Conservation (phyloP, 192 early-diverging fungal species). For the Dissophora globulifera region DNA sequence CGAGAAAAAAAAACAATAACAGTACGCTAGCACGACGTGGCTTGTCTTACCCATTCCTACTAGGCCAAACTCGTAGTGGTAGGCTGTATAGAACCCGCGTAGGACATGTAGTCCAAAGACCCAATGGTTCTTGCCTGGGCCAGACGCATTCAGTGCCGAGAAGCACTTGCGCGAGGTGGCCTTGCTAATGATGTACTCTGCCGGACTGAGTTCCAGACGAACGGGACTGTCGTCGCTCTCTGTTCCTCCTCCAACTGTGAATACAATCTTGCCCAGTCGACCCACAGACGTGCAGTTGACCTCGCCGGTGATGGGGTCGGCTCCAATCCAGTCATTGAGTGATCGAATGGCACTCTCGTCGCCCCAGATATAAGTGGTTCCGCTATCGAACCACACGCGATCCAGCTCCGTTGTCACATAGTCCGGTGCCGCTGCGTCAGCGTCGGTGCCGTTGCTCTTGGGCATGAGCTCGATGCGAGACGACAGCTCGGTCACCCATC, state of each 20-base stretch:
- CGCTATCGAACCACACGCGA: constrained; percentile 38
- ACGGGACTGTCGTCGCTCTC: neutral
- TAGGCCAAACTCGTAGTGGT: constrained; percentile 33
- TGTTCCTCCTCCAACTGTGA: constrained; percentile 15
- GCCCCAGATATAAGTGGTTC: constrained; percentile 31
- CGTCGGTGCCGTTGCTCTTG: neutral
- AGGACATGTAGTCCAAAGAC: constrained; percentile 31
- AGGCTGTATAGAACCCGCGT: constrained; percentile 26
- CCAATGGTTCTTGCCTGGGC: constrained; percentile 21
- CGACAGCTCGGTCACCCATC: constrained; percentile 19
- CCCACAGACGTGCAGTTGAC: constrained; percentile 13
- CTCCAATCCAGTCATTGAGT: constrained; percentile 31
- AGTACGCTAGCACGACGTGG: neutral
- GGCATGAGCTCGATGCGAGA: constrained; percentile 13
- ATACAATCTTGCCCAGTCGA: constrained; percentile 6
- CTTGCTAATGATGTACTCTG: constrained; percentile 33
- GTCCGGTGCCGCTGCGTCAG: neutral
- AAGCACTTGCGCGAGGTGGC: constrained; percentile 18
- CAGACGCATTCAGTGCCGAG: constrained; percentile 16
- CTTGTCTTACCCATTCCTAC: constrained; percentile 22
- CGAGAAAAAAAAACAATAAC: neutral
- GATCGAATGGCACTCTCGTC: constrained; percentile 8
- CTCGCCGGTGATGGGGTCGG: constrained; percentile 25
- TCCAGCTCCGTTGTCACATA: constrained; percentile 13
- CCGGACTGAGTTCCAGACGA: constrained; percentile 18